Base-by-base conservation (phyloP, 176 grass and related monocot genomes). In the Lolium perenne region DNA sequence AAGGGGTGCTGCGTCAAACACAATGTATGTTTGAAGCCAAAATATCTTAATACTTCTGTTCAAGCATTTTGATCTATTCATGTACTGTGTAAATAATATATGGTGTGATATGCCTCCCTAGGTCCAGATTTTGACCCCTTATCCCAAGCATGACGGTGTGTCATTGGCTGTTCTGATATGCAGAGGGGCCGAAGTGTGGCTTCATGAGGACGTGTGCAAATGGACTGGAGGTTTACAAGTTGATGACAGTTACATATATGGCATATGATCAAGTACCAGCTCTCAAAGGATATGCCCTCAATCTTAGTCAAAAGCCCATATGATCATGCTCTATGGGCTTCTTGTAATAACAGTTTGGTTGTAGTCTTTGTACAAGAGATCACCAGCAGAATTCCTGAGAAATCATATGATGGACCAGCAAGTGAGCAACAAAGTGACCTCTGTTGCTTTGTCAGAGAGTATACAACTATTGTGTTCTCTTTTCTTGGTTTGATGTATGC, bases 91-190 rank as follows among this genome's bases (percentile, higher is more conserved):
- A 56, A 14, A 14, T 78, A 40, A 78, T 78, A 17, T 75, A 38
- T 59, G 62, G 12, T 62, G 54, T 69, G 61, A 50, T 38, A 69
- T 60, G 49, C 41, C 73, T 88, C 29, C 38, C 13, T 62, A 70
- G 38, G 71, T 5, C 23, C 20, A 48, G 55, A 17, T 48, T 40
- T 49, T 43, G 4, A 12, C 17, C 13, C 47, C 29, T 1, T 83
- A 29, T 40, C 83, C 38, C 40, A 69, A 77, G 65, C 23, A 67
- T 17, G 23, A 69, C 0, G 8, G 1, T 12, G 56, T 7, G 35
- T 5, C 20, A n/a, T 66, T 22, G 20, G 4, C 47, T 3, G 45
- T 16, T 45, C 22, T 58, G 18, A n/a, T 16, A 77, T 69, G 47
- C 47, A 4, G 7, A 74, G 71, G n/a, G 8, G 71, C 53, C 11